A percentile compares a stretch with the other conserved stretches of the same genome.
Conservation (phyloP, 352 stramenopile species). For the Elongisporangium undulatum region DNA sequence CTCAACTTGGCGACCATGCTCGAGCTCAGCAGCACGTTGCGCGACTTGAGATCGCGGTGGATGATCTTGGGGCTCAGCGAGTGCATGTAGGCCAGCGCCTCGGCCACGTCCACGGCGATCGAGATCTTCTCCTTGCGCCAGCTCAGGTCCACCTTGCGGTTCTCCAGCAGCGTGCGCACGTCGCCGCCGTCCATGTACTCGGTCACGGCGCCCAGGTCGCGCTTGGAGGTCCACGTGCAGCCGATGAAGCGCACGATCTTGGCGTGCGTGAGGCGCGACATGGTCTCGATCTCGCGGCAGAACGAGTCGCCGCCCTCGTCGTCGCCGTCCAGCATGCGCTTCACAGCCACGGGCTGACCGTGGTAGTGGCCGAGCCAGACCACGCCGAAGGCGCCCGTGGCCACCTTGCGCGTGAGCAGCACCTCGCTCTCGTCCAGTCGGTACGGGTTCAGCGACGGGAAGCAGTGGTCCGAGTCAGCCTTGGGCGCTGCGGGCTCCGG, state of each 20-base stretch:
- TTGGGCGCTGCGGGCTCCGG: constrained; percentile 5
- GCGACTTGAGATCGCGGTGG: constrained; percentile 81
- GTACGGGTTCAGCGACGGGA: constrained; percentile 66
- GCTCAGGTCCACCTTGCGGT: constrained; percentile 72
- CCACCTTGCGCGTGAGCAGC: constrained; percentile 78
- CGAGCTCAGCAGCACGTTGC: constrained; percentile 77
- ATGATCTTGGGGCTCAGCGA: constrained; percentile 80
- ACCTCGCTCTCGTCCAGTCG: constrained; percentile 82
- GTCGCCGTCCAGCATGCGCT: constrained; percentile 83
- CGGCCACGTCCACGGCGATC: constrained; percentile 80
- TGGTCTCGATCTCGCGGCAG: constrained; percentile 77
- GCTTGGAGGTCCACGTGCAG: constrained; percentile 75
- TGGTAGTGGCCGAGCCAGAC: constrained; percentile 87
- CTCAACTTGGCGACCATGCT: constrained; percentile 81
- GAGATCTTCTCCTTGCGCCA: constrained; percentile 82
- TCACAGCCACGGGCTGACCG: constrained; percentile 78
- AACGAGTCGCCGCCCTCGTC: constrained; percentile 67
- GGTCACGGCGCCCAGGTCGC: constrained; percentile 72
- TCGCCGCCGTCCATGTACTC: constrained; percentile 88
- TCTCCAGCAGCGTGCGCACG: constrained; percentile 79
- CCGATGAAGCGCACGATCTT: constrained; percentile 87
- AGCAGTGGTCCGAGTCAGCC: constrained; percentile 48
- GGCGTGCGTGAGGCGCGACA: constrained; percentile 72
- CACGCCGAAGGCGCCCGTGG: constrained; percentile 74
- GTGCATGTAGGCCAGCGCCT: constrained; percentile 84